Percentiles rank a stretch among this genome's conserved stretches.
These are phyloP conservation scores for Actinidia polygama DNA, from an alignment of 179 eudicot genomes.

Conservation along the genomic window DNA sequence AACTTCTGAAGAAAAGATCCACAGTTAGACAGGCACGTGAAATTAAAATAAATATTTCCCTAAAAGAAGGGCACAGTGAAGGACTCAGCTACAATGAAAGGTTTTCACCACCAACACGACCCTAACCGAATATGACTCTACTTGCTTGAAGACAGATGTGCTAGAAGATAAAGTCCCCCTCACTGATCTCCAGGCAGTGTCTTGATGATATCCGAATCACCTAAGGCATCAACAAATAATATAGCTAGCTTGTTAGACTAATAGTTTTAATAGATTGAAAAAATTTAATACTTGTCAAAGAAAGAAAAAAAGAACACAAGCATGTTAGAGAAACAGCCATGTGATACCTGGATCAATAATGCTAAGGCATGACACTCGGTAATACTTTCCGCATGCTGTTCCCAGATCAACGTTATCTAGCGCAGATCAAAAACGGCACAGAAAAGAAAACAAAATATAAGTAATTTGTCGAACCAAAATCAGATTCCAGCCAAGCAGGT, in stretches of 20 bases:
- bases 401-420: conserved; percentile 89
- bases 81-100: background rate
- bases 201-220: conserved; percentile 92
- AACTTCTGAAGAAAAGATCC: background rate
- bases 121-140: background rate
- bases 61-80: background rate
- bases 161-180: conserved; percentile 1
- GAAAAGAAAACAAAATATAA: background rate
- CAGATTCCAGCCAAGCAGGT: background rate
- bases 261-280: background rate
- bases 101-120: background rate
- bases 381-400: conserved; percentile 88
- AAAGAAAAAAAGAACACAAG: background rate
- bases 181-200: conserved; percentile 71
- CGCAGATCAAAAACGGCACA: background rate
- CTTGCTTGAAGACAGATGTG: background rate
- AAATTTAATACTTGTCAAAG: background rate
- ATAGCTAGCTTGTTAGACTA: background rate
- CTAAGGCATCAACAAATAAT: conserved; percentile 26
- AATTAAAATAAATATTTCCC: background rate
- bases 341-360: conserved; percentile 64
- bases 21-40: background rate
- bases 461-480: background rate
- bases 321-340: background rate
- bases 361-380: conserved; percentile 90